Percentiles rank a stretch among this genome's conserved stretches.
These are phyloP conservation scores for Uronychia binucleata DNA, from an alignment of 73 alveolate genomes.

Conservation along the genomic window DNA sequence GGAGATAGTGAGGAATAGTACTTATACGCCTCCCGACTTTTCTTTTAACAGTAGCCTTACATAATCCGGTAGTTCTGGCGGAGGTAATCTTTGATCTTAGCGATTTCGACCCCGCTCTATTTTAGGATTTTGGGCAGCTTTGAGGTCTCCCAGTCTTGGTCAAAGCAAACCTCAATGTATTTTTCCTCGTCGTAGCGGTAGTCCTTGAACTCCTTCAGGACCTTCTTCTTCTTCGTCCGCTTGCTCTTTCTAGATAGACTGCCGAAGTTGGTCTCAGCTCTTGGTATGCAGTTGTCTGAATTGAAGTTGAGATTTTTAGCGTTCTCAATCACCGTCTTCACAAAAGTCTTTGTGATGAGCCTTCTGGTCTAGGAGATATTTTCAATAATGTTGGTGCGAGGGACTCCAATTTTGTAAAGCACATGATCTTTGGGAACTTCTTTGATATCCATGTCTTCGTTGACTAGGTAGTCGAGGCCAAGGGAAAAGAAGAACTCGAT, in stretches of 20 bases:
- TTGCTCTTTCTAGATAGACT: slow-evolving; percentile 13
- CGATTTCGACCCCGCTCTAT: slow-evolving; percentile 43
- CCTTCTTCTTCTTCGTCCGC: slow-evolving; percentile 62
- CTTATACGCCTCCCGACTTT: slow-evolving; percentile 50
- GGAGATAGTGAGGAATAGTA: slow-evolving; percentile 57
- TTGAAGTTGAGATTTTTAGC: neutral
- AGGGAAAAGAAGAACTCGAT: slow-evolving; percentile 70
- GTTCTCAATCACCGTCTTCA: slow-evolving; percentile 3
- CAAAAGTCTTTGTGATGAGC: slow-evolving; percentile 20
- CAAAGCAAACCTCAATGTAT: slow-evolving; percentile 50
- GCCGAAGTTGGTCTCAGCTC: slow-evolving; percentile 25
- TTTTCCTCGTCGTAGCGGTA: slow-evolving; percentile 19
- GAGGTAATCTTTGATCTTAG: slow-evolving; percentile 35
- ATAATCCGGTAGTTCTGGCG: slow-evolving; percentile 31
- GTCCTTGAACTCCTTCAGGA: slow-evolving; percentile 34
- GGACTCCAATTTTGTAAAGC: slow-evolving; percentile 7
- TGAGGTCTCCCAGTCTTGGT: slow-evolving; percentile 59
- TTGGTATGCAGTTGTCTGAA: neutral
- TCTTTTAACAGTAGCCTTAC: slow-evolving; percentile 5
- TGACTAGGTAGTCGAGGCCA: neutral
- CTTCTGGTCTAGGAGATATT: slow-evolving; percentile 19
- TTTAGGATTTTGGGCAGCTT: slow-evolving; percentile 51
- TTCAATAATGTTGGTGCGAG: slow-evolving; percentile 13
- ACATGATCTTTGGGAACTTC: neutral
- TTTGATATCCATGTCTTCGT: neutral